Percentiles rank a stretch among this genome's conserved stretches.
These are phyloP conservation scores for Aspergillus texensis DNA, from an alignment of 2,329 filamentous ascomycete species.

Conservation along the genomic window DNA sequence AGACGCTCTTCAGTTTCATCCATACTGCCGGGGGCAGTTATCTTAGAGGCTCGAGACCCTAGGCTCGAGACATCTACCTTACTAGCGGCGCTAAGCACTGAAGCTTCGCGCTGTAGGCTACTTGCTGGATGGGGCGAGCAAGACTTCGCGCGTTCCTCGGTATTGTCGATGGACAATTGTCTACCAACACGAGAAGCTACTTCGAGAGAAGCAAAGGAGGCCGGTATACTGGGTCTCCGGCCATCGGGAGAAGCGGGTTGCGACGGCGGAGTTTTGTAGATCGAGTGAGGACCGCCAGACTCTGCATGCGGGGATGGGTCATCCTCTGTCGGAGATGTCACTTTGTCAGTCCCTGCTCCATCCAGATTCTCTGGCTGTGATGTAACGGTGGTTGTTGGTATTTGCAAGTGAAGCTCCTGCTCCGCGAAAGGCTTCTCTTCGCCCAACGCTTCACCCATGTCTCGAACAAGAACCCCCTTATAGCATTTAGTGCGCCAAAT, in stretches of 20 bases:
- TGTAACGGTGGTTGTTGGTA: conserved; percentile 16
- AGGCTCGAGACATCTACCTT: conserved; percentile 39
- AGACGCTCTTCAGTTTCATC: conserved; percentile 71
- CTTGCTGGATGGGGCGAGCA: conserved; percentile 28
- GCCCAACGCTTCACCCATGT: conserved; percentile 74
- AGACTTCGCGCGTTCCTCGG: conserved; percentile 32
- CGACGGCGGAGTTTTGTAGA: conserved; percentile 25
- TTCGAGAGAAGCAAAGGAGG: conserved; percentile 38
- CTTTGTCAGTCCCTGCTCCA: conserved; percentile 11
- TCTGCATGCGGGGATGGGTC: conserved; percentile 16
- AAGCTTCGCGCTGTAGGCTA: conserved; percentile 40
- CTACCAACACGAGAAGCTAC: conserved; percentile 27
- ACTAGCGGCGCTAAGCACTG: conserved; percentile 41
- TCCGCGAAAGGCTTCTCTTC: conserved; percentile 34
- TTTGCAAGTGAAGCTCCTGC: conserved; percentile 22
- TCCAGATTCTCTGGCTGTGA: conserved; percentile 18
- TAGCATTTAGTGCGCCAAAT: conserved; percentile 93
- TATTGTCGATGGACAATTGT: conserved; percentile 29
- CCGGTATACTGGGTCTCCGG: conserved; percentile 36
- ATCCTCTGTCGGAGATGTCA: conserved; percentile 14
- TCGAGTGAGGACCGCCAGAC: conserved; percentile 18
- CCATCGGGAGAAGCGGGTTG: conserved; percentile 26
- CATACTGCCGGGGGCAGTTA: conserved; percentile 43
- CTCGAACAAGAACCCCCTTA: conserved; percentile 80
- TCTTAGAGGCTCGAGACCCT: conserved; percentile 36